Base-by-base conservation (phyloP, 768 basidiomycete genomes). In the Kwoniella bestiolae region DNA sequence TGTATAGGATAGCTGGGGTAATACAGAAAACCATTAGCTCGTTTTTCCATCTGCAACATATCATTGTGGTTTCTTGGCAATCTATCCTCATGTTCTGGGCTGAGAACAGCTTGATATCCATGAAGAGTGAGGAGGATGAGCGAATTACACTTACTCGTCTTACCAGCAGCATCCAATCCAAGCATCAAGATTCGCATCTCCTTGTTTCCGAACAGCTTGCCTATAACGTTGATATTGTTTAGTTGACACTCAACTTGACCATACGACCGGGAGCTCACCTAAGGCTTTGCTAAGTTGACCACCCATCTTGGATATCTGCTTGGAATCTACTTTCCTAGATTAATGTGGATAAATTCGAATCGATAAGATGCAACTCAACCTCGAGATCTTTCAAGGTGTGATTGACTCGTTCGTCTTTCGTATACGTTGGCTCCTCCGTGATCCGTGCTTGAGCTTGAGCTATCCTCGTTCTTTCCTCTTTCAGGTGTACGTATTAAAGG, bases 131-230 rank as follows among this genome's bases (percentile, higher is more conserved):
- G 28, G 11, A 41, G 55, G 5, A 14, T n/a, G 7, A 23, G 49
- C 18, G 9, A 23, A 23, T 12, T n/a, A n/a, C 2, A 85, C 93
- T 82, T 73, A 96, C 95, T 98, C 21, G 95, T 98, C 84, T 98
- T 98, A 79, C 95, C 95, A 51, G 95, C 95, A 47, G 95, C 95
- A 81, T 98, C 95, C 73, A 98, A 85, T 46, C 95, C 95, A 75
- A 97, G 84, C 95, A 98, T 98, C 80, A 96, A 84, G 77, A 95
- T 84, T 77, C 94, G 85, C 95, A 98, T 98, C 86, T 98, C 95
- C 87, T 94, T 95, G 87, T 94, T 98, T 69, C 94, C 94, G 82
- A 97, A 98, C 74, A 97, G 84, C 84, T 90, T 92, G 80, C 87
- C 93, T 95, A 25, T 16, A 26, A 53, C 26, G 34, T 31, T 34